Base-by-base conservation (phyloP, 306 rosid genomes). In the Nissolia schottii region DNA sequence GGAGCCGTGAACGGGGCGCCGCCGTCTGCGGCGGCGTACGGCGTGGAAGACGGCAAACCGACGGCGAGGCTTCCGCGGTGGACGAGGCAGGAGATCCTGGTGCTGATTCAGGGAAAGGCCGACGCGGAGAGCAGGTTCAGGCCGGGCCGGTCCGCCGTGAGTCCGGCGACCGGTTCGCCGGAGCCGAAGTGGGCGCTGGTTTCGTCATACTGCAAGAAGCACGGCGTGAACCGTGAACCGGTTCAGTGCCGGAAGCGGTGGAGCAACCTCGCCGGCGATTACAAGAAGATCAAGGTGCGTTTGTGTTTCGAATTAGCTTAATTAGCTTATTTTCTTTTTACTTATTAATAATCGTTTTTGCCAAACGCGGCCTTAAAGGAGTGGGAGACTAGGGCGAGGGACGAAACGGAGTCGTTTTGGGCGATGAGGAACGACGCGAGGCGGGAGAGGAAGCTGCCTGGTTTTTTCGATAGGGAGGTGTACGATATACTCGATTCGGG, bases 151-250 rank as follows among this genome's bases (percentile, higher is more conserved):
- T 70, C 79, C 0, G 41, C 82, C 3, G 80, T 86, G n/a, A n/a
- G n/a, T 6, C 72, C 85, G 25, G 88, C 89, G 6, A 78, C 84
- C 29, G 96, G 96, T 51, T 83, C 88, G 64, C 85, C 75, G 1
- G 99, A 95, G 40, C 99, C 99, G 4, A 95, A 95, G 70, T 95
- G 99, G 99, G 91, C 89, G 1, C 82, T 96, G n/a, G 97, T 95
- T 0, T 91, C 97, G 0, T 71, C 93, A 7, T 91, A 95, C 79
- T 95, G 99, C 50, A 88, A 74, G 80, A 81, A 80, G 54, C 97
- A 95, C 41, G 99, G 96, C 13, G 97, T 95, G 67, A 95, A 89
- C 89, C 83, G 99, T 13, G 99, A 90, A 5, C 96, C 97, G 61
- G 95, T 95, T 11, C 99, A 95, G 96, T 91, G 99, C 81, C 87